Evolutionary conservation across 1,284 basidiomycete genomes (phyloP).

Genomic region (Pyrrhoderma noxium): DNA sequence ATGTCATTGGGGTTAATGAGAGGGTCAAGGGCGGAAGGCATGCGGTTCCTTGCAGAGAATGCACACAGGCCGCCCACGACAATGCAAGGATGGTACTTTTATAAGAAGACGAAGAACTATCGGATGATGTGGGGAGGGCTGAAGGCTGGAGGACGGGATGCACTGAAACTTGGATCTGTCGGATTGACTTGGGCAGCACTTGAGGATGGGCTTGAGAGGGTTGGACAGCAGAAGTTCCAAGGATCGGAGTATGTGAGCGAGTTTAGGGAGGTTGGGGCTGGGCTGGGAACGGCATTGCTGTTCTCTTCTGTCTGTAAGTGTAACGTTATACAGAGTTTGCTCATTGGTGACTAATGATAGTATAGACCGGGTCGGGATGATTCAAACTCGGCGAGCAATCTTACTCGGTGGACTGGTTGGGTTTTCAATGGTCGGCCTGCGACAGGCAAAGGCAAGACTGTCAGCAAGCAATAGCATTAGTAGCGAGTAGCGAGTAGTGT

Average conservation of each 20-base stretch:
- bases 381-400: conserved; percentile 40
- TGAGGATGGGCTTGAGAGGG: conserved; percentile 51
- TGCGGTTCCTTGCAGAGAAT: conserved; percentile 49
- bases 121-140: conserved; percentile 67
- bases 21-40: conserved; percentile 48
- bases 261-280: conserved; percentile 54
- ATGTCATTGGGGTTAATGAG: conserved; percentile 59
- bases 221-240: conserved; percentile 38
- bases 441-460: conserved; percentile 36
- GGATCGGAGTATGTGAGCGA: conserved; percentile 41
- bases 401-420: conserved; percentile 50
- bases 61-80: conserved; percentile 74
- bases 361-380: conserved; percentile 55
- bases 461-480: conserved; percentile 15
- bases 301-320: conserved; percentile 61
- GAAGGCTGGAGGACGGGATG: conserved; percentile 55
- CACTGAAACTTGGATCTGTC: conserved; percentile 44
- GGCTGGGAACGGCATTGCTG: conserved; percentile 50
- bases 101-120: conserved; percentile 91
- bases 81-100: conserved; percentile 83
- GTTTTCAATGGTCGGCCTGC: conserved; percentile 42
- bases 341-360: conserved; percentile 8
- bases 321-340: conserved; percentile 2
- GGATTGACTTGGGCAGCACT: conserved; percentile 58
- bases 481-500: conserved; percentile 10